These are phyloP conservation scores for Coriaria nepalensis DNA, from an alignment of 306 rosid genomes.

Conservation along the genomic window DNA sequence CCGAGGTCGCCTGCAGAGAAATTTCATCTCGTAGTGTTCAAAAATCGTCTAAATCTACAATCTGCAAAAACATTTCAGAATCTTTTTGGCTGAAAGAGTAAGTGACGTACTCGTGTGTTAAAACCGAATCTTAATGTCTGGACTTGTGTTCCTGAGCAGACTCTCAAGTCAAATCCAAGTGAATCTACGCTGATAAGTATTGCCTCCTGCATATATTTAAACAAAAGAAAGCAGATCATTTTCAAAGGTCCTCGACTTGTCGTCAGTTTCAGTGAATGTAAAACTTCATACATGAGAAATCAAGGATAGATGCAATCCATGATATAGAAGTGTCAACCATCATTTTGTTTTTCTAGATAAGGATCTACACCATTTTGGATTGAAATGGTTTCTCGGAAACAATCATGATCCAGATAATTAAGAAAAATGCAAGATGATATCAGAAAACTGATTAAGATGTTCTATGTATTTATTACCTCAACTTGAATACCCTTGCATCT, in stretches of 20 bases:
- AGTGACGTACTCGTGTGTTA: conserved; percentile 44
- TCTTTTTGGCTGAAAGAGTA: conserved; percentile 7
- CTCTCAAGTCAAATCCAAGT: conserved; percentile 78
- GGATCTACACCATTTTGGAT: no score
- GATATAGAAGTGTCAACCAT: no score
- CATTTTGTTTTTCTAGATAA: no score
- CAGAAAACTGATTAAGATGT: neutral
- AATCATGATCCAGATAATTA: conserved; percentile 8
- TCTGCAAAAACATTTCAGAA: neutral
- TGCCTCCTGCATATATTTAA: conserved; percentile 58
- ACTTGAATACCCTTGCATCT: conserved; percentile 80
- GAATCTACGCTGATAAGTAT: conserved; percentile 61
- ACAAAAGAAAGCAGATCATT: neutral
- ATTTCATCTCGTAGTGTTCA: neutral
- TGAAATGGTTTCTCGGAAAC: no score
- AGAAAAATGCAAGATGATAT: neutral
- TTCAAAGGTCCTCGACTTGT: no score
- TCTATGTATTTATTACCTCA: conserved; percentile 51
- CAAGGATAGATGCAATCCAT: no score
- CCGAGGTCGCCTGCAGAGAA: conserved; percentile 72
- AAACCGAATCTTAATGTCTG: conserved; percentile 74
- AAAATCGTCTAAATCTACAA: neutral
- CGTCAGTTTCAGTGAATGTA: no score
- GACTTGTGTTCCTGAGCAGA: conserved; percentile 86
- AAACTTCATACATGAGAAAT: no score